Evolutionary conservation across 2,329 filamentous ascomycete genomes (phyloP), one percentile per base, ranked within the genome.

Genomic region (Hymenoscyphus repandus): DNA sequence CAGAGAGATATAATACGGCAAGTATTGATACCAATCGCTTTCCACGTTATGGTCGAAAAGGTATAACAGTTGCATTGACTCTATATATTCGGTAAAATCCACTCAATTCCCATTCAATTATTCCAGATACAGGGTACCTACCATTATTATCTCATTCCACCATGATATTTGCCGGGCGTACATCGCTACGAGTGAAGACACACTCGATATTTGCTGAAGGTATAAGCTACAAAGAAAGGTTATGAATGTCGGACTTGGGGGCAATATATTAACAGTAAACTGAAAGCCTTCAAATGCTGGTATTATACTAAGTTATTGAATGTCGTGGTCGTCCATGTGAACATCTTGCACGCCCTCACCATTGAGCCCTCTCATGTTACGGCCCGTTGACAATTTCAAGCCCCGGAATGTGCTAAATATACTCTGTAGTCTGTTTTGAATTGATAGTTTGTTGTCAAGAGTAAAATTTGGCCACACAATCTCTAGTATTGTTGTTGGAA

Each of bases 141-240:
- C 32, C 40, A 11, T 45, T 31, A 13, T 13, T n/a, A 46, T 55
- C 50, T 9, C 27, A 13, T 20, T 53, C 44, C 15, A 58, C 50
- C 53, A 56, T 53, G 17, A 58, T 58, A 38, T 58, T 58, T 11
- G 47, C 53, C 37, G 30, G 38, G 11, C 48, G 47, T 9, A 58
- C 34, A 18, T 56, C 55, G 5, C 50, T 45, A 41, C 56, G 52
- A 13, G 53, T 58, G 38, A 58, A 56, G n/a, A 56, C 46, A 44
- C 34, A 41, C 5, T 48, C 20, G 10, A 33, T 22, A 7, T 9
- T 45, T 37, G 36, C 10, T 27, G 18, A 18, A 12, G 52, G 55
- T 4, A 55, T 6, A 56, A 54, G 31, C 42, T 49, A 13, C 55
- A 42, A 17, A 55, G 53, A 38, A 51, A 53, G 6, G 33, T 51